A percentile compares a stretch with the other conserved stretches of the same genome.
These are phyloP conservation scores for Azolla pinnata DNA, from an alignment of 75 land plant genomes.

Conservation along the genomic window DNA sequence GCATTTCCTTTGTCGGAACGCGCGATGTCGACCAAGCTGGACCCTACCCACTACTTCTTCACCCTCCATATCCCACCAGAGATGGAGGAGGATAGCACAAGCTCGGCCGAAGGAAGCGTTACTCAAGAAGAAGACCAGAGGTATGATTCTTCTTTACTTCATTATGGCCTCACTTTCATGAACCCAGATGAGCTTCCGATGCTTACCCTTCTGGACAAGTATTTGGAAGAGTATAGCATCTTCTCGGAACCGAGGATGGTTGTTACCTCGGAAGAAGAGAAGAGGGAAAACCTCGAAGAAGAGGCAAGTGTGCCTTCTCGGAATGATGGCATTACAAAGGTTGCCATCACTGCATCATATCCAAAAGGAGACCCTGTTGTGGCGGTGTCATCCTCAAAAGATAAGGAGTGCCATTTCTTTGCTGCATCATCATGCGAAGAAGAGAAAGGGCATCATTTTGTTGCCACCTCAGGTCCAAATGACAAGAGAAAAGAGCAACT, in stretches of 20 bases:
- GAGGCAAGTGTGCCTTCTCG: neutral
- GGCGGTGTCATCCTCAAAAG: too few relatives aligned
- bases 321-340: neutral
- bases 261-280: conserved; percentile 5
- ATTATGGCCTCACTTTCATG: conserved; percentile 45
- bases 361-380: too few relatives aligned
- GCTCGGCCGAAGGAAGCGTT: neutral
- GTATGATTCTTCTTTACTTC: conserved; percentile 14
- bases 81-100: conserved; percentile 16
- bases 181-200: neutral
- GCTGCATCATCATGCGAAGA: too few relatives aligned
- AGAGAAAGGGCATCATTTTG: too few relatives aligned
- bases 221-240: conserved; percentile 43
- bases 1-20: conserved; percentile 69
- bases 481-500: neutral
- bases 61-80: conserved; percentile 19
- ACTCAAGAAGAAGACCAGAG: neutral
- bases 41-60: conserved; percentile 57
- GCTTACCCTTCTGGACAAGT: conserved; percentile 36
- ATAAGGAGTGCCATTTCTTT: too few relatives aligned
- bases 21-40: conserved; percentile 59
- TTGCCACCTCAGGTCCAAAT: too few relatives aligned
- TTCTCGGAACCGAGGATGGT: conserved; percentile 27
- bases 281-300: conserved; percentile 1
- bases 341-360: too few relatives aligned